phyloP scores from a whole-genome alignment of 164 flowering plant genomes.

The Stephania yunnanensis region DNA sequence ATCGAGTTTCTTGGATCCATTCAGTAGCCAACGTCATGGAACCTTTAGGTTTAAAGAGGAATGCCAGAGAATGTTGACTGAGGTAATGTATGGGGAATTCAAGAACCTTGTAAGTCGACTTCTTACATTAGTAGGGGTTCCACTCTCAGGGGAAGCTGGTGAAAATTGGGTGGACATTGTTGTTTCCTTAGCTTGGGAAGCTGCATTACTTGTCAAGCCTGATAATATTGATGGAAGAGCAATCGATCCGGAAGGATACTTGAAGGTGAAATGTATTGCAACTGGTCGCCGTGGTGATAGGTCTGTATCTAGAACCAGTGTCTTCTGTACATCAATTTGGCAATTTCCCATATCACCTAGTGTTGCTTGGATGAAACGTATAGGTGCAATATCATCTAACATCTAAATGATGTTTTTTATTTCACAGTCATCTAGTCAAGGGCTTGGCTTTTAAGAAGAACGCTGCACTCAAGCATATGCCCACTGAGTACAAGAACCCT shows the following conservation, averaged over 20 bases:
- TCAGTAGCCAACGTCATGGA: conserved; percentile 33
- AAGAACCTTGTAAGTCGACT: conserved; percentile 53
- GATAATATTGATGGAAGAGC: conserved; percentile 51
- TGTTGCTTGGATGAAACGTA: not conserved
- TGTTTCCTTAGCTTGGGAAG: conserved; percentile 80
- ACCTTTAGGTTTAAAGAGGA: conserved; percentile 47
- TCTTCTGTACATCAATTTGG: not conserved
- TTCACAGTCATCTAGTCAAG: conserved; percentile 69
- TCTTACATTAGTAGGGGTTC: conserved; percentile 48
- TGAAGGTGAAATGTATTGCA: conserved; percentile 91
- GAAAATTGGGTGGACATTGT: conserved; percentile 79
- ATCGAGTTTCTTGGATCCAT: conserved; percentile 44
- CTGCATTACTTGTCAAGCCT: conserved; percentile 74
- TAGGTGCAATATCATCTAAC: not conserved
- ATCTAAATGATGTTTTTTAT: not conserved
- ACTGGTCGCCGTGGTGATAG: conserved; percentile 70
- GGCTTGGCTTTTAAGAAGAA: conserved; percentile 92
- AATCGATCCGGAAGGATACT: conserved; percentile 64
- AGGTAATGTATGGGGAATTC: conserved; percentile 61
- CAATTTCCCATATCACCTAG: not conserved
- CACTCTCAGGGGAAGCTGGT: conserved; percentile 29
- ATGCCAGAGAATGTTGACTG: conserved; percentile 45
- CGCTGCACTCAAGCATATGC: conserved; percentile 93
- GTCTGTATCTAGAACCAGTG: conserved; percentile 25
- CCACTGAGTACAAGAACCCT: conserved; percentile 61